phyloP scores from a whole-genome alignment of 2,329 filamentous ascomycete genomes.

The Colletotrichum nymphaeae region DNA sequence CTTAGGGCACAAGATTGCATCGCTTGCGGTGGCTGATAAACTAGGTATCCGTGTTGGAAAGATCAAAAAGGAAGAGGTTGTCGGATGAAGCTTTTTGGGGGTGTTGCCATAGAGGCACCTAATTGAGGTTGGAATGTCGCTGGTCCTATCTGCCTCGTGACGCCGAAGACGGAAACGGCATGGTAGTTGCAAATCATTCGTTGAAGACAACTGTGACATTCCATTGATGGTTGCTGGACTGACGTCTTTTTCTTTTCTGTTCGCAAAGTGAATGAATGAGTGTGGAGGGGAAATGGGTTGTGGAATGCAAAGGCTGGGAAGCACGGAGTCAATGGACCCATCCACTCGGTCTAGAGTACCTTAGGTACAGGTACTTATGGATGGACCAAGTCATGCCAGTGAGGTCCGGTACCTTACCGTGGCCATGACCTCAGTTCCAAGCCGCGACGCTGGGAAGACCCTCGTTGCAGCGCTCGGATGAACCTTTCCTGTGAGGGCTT shows the following conservation, averaged over 20 bases:
- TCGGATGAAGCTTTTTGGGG: conserved; percentile 14
- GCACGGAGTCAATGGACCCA: conserved; percentile 17
- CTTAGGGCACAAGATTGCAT: neutral
- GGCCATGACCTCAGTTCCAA: conserved; percentile 34
- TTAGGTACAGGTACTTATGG: neutral
- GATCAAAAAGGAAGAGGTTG: neutral
- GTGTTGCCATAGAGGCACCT: neutral
- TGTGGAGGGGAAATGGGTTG: neutral
- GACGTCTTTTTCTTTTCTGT: conserved; percentile 2
- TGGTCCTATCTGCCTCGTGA: conserved; percentile 1
- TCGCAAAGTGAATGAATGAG: neutral
- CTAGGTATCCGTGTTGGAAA: neutral
- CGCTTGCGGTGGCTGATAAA: neutral
- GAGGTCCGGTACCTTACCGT: neutral
- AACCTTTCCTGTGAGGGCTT: conserved; percentile 11
- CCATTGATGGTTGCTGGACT: neutral
- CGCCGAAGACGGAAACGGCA: neutral
- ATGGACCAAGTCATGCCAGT: neutral
- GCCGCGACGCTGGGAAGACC: conserved; percentile 21
- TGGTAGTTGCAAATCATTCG: neutral
- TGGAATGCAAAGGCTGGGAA: neutral
- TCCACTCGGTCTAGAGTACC: neutral
- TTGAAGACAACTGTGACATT: conserved; percentile 5
- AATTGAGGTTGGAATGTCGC: conserved; percentile 14
- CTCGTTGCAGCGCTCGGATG: conserved; percentile 31